Percentiles rank a stretch among this genome's conserved stretches.
Conservation (phyloP, 176 grass and related monocot species). For the Aegilops bicornis region DNA sequence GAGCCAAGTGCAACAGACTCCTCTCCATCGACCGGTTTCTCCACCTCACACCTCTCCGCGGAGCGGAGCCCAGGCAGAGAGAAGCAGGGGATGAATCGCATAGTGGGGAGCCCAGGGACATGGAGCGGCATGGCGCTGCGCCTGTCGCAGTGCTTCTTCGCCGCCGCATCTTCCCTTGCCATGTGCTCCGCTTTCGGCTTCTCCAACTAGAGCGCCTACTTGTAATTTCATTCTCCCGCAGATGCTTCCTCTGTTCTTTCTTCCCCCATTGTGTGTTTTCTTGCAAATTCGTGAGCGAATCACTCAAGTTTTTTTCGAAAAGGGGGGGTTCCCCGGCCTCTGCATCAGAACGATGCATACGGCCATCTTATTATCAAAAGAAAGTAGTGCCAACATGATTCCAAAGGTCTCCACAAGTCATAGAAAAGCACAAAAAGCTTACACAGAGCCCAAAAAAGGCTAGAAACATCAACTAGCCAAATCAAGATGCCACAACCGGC, state of each 20-base stretch:
- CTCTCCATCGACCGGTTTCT: background rate
- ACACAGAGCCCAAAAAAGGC: too few relatives aligned
- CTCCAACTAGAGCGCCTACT: constrained; percentile 74
- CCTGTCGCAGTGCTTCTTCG: constrained; percentile 52
- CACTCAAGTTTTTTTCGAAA: too few relatives aligned
- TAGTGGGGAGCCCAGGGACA: constrained; percentile 68
- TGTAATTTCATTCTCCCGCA: constrained; percentile 23
- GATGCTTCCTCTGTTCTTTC: too few relatives aligned
- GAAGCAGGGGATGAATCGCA: constrained; percentile 44
- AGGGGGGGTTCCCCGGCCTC: too few relatives aligned
- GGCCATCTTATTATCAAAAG: too few relatives aligned
- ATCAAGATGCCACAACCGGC: too few relatives aligned
- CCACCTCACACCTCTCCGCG: background rate
- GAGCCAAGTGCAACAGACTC: too few relatives aligned
- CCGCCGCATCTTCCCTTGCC: constrained; percentile 48
- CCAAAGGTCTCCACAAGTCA: too few relatives aligned
- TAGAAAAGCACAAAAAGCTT: too few relatives aligned
- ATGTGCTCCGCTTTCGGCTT: constrained; percentile 59
- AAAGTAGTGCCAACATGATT: too few relatives aligned
- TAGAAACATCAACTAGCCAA: too few relatives aligned
- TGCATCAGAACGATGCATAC: too few relatives aligned
- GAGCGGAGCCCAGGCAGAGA: background rate
- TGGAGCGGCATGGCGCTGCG: constrained; percentile 68
- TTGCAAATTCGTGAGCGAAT: background rate
- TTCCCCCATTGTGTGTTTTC: background rate